phyloP scores from a whole-genome alignment of 2,329 filamentous ascomycete species.

The Alternaria burnsii region DNA sequence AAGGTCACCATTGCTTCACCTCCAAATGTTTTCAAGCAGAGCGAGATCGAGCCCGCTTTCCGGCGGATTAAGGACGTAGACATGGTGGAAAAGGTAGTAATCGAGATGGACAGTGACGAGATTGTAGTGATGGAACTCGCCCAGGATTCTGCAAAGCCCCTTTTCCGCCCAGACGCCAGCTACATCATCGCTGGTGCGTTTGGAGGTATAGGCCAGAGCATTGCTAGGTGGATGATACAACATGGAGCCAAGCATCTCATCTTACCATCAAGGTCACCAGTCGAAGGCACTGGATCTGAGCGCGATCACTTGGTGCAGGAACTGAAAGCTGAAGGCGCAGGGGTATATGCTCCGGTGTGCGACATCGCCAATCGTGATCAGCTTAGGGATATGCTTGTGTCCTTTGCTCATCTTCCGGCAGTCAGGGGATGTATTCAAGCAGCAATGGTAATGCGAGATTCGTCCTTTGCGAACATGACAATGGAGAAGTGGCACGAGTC shows the following conservation, averaged over 20 bases:
- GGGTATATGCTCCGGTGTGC: slow-evolving; percentile 24
- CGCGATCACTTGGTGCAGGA: slow-evolving; percentile 18
- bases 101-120: slow-evolving; percentile 17
- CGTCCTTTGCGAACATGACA: slow-evolving; percentile 33
- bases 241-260: slow-evolving; percentile 33
- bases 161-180: slow-evolving; percentile 23
- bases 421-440: slow-evolving; percentile 37
- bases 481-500: slow-evolving; percentile 20
- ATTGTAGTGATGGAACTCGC: slow-evolving; percentile 14
- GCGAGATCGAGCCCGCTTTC: slow-evolving; percentile 25
- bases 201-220: slow-evolving; percentile 34
- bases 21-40: slow-evolving; percentile 19
- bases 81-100: slow-evolving; percentile 10
- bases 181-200: slow-evolving; percentile 37
- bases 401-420: slow-evolving; percentile 23
- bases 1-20: background rate
- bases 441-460: slow-evolving; percentile 31
- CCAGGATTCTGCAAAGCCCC: background rate
- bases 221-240: slow-evolving; percentile 29
- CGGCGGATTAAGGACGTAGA: slow-evolving; percentile 22
- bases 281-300: slow-evolving; percentile 10
- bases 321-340: slow-evolving; percentile 15
- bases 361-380: slow-evolving; percentile 23
- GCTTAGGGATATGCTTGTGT: slow-evolving; percentile 12
- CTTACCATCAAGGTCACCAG: slow-evolving; percentile 24